Evolutionary conservation across 129 eudicot genomes (phyloP), one percentile per base, ranked within the genome.

Genomic region (Dittrichia graveolens): DNA sequence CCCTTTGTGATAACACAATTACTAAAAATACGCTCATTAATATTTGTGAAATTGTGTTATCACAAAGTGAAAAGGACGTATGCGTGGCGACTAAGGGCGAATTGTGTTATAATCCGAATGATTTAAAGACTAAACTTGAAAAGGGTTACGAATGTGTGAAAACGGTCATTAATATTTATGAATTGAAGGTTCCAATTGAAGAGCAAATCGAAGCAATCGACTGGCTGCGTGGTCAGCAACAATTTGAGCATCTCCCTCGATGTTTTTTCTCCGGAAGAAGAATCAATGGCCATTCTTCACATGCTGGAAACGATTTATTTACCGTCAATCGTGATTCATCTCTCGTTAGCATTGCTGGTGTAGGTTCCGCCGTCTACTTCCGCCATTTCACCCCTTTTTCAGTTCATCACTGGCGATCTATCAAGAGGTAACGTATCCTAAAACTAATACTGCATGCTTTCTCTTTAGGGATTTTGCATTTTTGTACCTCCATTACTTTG

Each of bases 361-460:
- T 95, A 42, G 99, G 99, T 11, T 84, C 96, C 38, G 96, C 99
- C 41, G 99, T 95, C 57, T 85, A 78, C 84, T 95, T 95, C 66
- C 86, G 84, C 75, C 88, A 88, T 67, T 61, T 80, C 55, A 66
- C 18, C 18, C 95, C 97, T 0, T 95, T 95, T 75, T 91, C 99
- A 7, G 75, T 83, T 56, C 80, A 85, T 42, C 85, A 95, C 80
- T 95, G 99, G 99, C 85, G 84, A 39, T 83, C 91, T 52, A 95
- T 95, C 65, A 91, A 82, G 69, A 90, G 99, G 98, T 92, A 79
- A 5, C 31, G 2, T 24, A 24, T 24, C 31, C 31, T 24, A 24
- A 24, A 24, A 0, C 8, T 15, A 56, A 1, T 31, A 61, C 14
- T 3, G n/a, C 42, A 11, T 35, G 45, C 5, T 67, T 47, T 66